Evolutionary conservation across 2,329 filamentous ascomycete species (phyloP).

Genomic region (Scedosporium minutisporum): DNA sequence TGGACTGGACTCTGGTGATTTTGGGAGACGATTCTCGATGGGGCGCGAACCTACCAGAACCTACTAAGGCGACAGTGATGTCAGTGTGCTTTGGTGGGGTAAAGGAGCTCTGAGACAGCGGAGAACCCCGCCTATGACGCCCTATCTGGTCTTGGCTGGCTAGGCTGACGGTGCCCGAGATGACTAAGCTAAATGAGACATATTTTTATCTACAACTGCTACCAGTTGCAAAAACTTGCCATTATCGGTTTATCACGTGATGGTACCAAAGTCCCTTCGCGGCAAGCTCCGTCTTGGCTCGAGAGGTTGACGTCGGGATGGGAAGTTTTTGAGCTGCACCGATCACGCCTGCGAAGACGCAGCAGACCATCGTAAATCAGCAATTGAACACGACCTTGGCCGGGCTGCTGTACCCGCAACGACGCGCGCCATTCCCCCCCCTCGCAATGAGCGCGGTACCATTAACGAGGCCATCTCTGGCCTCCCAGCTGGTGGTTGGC

Average conservation of each 20-base stretch:
- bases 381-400: background rate
- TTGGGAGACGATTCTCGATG: conserved; percentile 16
- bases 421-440: background rate
- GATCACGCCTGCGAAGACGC: background rate
- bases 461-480: conserved; percentile 15
- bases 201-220: too few relatives aligned
- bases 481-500: conserved; percentile 32
- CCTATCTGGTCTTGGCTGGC: too few relatives aligned
- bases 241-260: background rate
- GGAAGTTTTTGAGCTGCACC: background rate
- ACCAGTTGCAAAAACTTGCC: background rate
- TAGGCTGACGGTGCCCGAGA: too few relatives aligned
- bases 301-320: background rate
- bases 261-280: background rate
- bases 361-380: background rate
- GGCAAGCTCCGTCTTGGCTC: background rate
- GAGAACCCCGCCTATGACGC: background rate
- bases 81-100: conserved; percentile 13
- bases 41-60: conserved; percentile 18
- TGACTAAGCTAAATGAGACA: background rate
- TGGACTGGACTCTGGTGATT: conserved; percentile 15
- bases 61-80: conserved; percentile 13
- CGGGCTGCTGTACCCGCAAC: background rate
- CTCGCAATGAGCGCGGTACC: conserved; percentile 21
- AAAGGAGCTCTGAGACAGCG: background rate